Conservation (phyloP, 2,329 filamentous ascomycete genomes). For the Phoma sp. region DNA sequence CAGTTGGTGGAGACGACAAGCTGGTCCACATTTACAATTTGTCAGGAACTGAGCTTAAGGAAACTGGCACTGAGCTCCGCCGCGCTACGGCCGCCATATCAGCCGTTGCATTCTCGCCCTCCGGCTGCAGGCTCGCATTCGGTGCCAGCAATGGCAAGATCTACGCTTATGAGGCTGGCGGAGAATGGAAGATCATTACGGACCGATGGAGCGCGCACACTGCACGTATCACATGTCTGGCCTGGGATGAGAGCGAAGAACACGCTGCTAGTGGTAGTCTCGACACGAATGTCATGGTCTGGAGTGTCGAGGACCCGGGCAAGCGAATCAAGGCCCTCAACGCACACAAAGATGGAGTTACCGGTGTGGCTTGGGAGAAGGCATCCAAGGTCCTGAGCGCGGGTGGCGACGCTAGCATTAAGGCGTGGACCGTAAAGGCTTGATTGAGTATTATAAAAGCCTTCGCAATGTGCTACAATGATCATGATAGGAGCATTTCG, state of each 20-base stretch:
- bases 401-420: conserved; percentile 88
- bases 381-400: conserved; percentile 72
- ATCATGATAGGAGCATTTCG: background rate
- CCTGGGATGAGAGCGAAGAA: conserved; percentile 78
- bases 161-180: conserved; percentile 71
- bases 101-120: conserved; percentile 79
- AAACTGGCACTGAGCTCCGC: conserved; percentile 61
- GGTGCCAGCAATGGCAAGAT: conserved; percentile 89
- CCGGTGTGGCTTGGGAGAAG: conserved; percentile 79
- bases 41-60: conserved; percentile 63
- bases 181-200: conserved; percentile 73
- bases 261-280: conserved; percentile 84
- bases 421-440: conserved; percentile 70
- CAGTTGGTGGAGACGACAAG: conserved; percentile 77
- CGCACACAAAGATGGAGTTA: conserved; percentile 95
- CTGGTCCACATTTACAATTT: conserved; percentile 75
- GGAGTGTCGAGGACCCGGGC: conserved; percentile 84
- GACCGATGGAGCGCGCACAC: conserved; percentile 79
- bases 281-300: conserved; percentile 91
- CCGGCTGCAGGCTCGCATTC: conserved; percentile 78
- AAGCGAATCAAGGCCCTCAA: conserved; percentile 83
- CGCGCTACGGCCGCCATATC: conserved; percentile 76
- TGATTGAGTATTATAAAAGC: conserved; percentile 16
- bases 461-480: background rate
- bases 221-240: conserved; percentile 68